Base-by-base conservation (phyloP, 2,329 filamentous ascomycete genomes). In the Cephalotrichum gorgonifer region DNA sequence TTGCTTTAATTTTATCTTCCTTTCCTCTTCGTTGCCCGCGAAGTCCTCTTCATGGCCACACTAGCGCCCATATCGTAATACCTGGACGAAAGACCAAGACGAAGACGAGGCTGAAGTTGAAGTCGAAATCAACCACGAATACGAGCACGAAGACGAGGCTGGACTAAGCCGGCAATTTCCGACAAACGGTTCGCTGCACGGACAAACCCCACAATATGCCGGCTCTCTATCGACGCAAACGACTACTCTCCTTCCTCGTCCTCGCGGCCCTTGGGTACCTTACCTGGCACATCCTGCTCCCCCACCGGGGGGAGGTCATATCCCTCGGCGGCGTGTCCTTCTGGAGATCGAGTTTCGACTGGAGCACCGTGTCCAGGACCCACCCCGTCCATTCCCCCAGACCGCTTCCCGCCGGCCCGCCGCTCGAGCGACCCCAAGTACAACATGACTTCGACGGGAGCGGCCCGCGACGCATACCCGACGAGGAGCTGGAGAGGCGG, bases 401-500 rank as follows among this genome's bases (percentile, higher is more conserved):
- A 52, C 55, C 58, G 20, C 50, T 65, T 1, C 65, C 66, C 1
- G 50, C 54, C 2, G 64, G 53, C 14, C 50, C 43, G 22, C 57
- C 58, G 2, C 50, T 50, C 2, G 52, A 38, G 15, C 55, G 68
- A 15, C 62, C 61, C 3, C 54, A 49, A 1, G 55, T 68, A 3
- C 65, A 68, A 43, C 28, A 54, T 35, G 42, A 62, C 75, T 20
- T 77, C 70, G 54, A 53, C 63, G 4, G 23, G 38, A n/a, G 41
- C 35, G n/a, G 42, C 25, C 17, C 51, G 33, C 23, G 43, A 27
- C 30, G 26, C 42, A 30, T 52, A 48, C 38, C 47, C 31, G 17
- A 23, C 31, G 49, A 49, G 43, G 47, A 43, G 41, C 27, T 44
- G 27, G 35, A 51, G 35, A 64, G 70, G 61, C 43, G 70, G 69